Evolutionary conservation across 805 yeast species (phyloP).

Genomic region (Groenewaldozyma tartarivorans): DNA sequence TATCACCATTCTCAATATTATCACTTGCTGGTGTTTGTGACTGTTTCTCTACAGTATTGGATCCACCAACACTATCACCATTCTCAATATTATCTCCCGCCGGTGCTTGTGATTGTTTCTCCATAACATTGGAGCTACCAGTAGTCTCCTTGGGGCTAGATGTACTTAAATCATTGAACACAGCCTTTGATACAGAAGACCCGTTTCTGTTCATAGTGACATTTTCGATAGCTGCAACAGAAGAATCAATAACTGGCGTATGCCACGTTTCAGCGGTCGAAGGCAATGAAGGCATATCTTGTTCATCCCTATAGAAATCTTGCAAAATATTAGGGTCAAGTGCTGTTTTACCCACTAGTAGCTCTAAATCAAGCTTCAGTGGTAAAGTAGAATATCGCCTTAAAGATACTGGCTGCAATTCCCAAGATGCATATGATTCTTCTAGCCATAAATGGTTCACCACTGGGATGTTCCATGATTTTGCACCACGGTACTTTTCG

Average conservation of each 20-base stretch:
- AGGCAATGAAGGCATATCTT: constrained; percentile 4
- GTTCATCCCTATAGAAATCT: constrained; percentile 28
- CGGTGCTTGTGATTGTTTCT: neutral
- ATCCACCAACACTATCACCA: neutral
- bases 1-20: neutral
- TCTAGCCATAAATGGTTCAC: constrained; percentile 88
- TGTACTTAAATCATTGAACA: neutral
- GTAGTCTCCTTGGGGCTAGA: no score
- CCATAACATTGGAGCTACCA: neutral
- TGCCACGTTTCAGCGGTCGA: neutral
- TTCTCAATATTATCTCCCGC: neutral
- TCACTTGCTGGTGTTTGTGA: neutral
- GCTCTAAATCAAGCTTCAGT: constrained; percentile 32
- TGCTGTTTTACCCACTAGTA: constrained; percentile 44
- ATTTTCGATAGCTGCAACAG: neutral
- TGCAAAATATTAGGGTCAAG: constrained; percentile 35
- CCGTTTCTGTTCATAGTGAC: neutral
- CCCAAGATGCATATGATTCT: constrained; percentile 62
- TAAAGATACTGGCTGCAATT: constrained; percentile 34
- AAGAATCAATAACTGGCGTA: neutral
- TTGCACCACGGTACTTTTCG: constrained; percentile 64
- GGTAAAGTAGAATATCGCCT: constrained; percentile 44
- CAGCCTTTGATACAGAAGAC: neutral
- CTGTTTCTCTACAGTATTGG: no score
- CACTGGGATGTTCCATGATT: constrained; percentile 54